Evolutionary conservation across 768 basidiomycete genomes (phyloP).

Genomic region (Fistulinella prunicolor): DNA sequence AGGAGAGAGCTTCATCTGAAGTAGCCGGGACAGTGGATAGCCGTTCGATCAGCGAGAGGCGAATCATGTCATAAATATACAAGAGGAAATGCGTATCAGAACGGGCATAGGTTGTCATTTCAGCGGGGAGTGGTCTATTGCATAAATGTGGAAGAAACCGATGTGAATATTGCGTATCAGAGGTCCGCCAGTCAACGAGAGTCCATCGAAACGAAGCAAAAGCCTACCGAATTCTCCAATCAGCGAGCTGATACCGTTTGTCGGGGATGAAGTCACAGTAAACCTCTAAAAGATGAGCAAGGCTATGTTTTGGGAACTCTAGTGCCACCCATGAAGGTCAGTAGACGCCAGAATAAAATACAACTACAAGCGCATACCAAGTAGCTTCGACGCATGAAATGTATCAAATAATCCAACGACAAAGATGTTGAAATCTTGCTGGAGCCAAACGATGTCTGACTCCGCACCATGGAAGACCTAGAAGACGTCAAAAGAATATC

Average conservation of each 20-base stretch:
- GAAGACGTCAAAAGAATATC: not conserved
- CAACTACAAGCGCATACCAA: conserved; percentile 45
- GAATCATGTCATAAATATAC: conserved; percentile 87
- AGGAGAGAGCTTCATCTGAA: conserved; percentile 13
- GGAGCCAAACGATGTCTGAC: conserved; percentile 93
- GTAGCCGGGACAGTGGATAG: conserved; percentile 32
- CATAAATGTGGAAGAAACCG: not conserved
- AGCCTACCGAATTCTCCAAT: conserved; percentile 88
- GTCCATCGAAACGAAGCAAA: not conserved
- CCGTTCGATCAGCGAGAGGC: conserved; percentile 82
- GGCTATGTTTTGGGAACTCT: conserved; percentile 83
- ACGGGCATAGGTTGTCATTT: conserved; percentile 91
- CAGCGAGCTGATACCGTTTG: conserved; percentile 95
- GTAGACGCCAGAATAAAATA: not conserved
- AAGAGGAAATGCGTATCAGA: conserved; percentile 96
- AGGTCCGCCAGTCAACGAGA: not conserved
- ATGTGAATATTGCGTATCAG: not conserved
- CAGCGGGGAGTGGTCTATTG: conserved; percentile 69
- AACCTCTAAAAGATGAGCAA: conserved; percentile 80
- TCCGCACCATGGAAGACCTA: conserved; percentile 95
- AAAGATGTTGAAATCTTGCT: conserved; percentile 92
- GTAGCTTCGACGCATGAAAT: conserved; percentile 85
- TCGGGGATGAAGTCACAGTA: conserved; percentile 90
- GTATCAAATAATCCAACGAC: conserved; percentile 98
- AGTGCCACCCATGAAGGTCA: not conserved